Conservation (phyloP, 2,329 filamentous ascomycete genomes). For the Cladosporium sp. region DNA sequence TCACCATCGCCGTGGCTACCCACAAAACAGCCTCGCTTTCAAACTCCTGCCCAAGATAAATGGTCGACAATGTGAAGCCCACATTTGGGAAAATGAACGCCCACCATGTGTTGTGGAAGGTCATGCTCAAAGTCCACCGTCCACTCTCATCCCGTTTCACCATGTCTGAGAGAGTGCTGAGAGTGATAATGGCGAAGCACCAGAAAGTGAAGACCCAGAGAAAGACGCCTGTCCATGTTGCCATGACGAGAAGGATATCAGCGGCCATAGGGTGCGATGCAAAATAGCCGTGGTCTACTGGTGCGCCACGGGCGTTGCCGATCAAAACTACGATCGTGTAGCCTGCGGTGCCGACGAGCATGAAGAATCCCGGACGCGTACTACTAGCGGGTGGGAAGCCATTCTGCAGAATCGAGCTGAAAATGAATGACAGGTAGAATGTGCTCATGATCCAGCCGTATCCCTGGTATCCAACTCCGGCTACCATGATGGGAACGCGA, state of each 20-base stretch:
- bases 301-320: slow-evolving; percentile 21
- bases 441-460: slow-evolving; percentile 44
- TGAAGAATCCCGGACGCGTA: slow-evolving; percentile 46
- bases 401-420: slow-evolving; percentile 34
- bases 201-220: slow-evolving; percentile 49
- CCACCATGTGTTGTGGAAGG: slow-evolving; percentile 51
- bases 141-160: not conserved
- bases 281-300: slow-evolving; percentile 21
- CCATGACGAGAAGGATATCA: slow-evolving; percentile 21
- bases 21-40: slow-evolving; percentile 50
- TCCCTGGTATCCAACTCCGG: slow-evolving; percentile 42
- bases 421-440: slow-evolving; percentile 41
- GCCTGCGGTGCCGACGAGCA: slow-evolving; percentile 45
- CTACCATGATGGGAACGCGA: slow-evolving; percentile 41
- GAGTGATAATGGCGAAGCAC: slow-evolving; percentile 33
- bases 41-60: slow-evolving; percentile 50
- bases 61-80: slow-evolving; percentile 58
- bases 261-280: slow-evolving; percentile 17
- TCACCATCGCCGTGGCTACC: slow-evolving; percentile 53
- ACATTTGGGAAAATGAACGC: slow-evolving; percentile 65
- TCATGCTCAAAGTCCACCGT: slow-evolving; percentile 16
- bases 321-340: slow-evolving; percentile 28
- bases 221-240: slow-evolving; percentile 37
- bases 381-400: slow-evolving; percentile 39
- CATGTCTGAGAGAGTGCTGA: slow-evolving; percentile 18